Base-by-base conservation (phyloP, 345 rosid genomes). In the Eutrema japonicum region DNA sequence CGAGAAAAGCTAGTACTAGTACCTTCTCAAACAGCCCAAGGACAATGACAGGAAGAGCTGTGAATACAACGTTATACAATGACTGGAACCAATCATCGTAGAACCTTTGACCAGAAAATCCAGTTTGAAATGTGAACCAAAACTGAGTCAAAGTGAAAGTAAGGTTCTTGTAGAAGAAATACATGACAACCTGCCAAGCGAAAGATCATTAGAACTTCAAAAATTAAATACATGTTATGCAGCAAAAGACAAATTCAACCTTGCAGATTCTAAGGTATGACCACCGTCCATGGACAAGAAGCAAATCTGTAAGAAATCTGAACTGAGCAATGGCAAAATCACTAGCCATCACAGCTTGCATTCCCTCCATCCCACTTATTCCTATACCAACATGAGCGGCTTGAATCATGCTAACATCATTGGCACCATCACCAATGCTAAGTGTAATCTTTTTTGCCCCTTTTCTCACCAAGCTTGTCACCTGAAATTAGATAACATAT, bases 301-400 rank as follows among this genome's bases (percentile, higher is more conserved):
- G 97, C 73, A 96, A 83, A 83, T 96, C 99, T 29, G 91, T 82
- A 64, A 96, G 96, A 80, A 77, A 96, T 56, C 96, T 90, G 77
- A 92, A 96, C 80, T 96, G 99, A 47, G 99, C 98, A 81, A 96
- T 92, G 67, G 99, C 94, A 85, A 92, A 96, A 80, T 96, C 99
- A 88, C 99, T 96, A 59, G 99, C 99, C 98, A 96, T 96, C 77
- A 92, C 99, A 52, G 98, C 99, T 84, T 96, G 97, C 98, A 92
- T 92, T 70, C 99, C 99, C 80, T 96, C 99, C 84, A 86, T 37
- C 67, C 99, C 99, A 77, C 99, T 96, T 78, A 96, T 96, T 74
- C 99, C 99, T 68, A 96, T 78, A 49, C 99, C 98, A 81, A 96
- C 90, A 81, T 96, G 99, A 77, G 99, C 98, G 37, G 99, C 99